phyloP scores from a whole-genome alignment of 441 rosid genomes.

The Capsella rubella region DNA sequence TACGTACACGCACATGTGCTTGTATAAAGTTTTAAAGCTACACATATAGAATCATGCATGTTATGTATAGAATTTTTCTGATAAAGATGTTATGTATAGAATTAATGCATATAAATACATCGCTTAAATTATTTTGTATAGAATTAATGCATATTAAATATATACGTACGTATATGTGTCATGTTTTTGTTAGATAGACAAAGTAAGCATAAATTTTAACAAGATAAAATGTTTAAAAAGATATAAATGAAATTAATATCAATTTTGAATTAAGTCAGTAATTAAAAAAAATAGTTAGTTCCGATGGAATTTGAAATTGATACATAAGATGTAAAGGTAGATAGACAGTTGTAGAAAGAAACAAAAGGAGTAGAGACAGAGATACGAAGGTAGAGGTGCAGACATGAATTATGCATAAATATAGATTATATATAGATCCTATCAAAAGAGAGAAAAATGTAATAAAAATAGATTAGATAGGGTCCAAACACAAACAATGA shows the following conservation, averaged over 20 bases:
- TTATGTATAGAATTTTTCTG: no score
- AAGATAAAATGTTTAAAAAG: background rate
- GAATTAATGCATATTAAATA: background rate
- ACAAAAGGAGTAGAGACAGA: conserved; percentile 36
- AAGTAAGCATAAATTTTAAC: background rate
- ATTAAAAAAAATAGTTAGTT: background rate
- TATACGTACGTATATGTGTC: background rate
- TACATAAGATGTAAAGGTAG: conserved; percentile 9
- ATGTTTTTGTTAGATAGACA: background rate
- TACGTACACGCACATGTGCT: conserved; percentile 34
- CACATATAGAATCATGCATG: background rate
- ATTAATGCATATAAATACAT: background rate
- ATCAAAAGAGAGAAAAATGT: conserved; percentile 19
- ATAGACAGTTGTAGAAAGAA: conserved; percentile 33
- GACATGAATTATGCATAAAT: conserved; percentile 36
- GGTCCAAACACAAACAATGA: conserved; percentile 47
- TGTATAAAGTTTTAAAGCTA: conserved; percentile 18
- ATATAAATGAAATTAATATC: background rate
- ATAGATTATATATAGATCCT: background rate
- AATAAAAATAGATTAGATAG: conserved; percentile 33
- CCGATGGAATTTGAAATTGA: conserved; percentile 3
- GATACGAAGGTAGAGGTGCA: conserved; percentile 39
- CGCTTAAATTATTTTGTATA: background rate
- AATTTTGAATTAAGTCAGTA: background rate
- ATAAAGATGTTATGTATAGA: background rate